Percentiles rank a stretch among this genome's conserved stretches.
These are phyloP conservation scores for Camelina sativa DNA, from an alignment of 345 rosid genomes.

Conservation along the genomic window DNA sequence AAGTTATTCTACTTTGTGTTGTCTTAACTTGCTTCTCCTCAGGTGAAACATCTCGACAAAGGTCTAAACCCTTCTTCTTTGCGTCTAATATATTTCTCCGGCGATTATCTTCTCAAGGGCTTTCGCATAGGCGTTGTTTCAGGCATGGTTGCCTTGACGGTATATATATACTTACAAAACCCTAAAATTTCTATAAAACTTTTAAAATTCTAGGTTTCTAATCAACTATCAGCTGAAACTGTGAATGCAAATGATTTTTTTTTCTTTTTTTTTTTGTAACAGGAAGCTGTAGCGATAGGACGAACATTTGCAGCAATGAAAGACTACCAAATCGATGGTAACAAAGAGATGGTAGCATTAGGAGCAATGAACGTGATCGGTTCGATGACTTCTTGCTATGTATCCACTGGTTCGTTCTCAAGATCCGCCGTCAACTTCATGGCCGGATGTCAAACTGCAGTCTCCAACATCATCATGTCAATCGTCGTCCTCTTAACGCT, in stretches of 20 bases:
- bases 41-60: slow-evolving; percentile 75
- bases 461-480: slow-evolving; percentile 83
- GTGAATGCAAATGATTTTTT: not conserved
- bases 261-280: not conserved
- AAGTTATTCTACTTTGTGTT: not conserved
- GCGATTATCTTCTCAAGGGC: slow-evolving; percentile 67
- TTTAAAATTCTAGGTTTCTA: too few species aligned
- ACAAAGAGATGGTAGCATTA: slow-evolving; percentile 93
- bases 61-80: slow-evolving; percentile 86
- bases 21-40: slow-evolving; percentile 1
- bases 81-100: slow-evolving; percentile 61
- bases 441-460: slow-evolving; percentile 84
- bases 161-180: slow-evolving; percentile 14
- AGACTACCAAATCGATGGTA: slow-evolving; percentile 91
- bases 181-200: not conserved
- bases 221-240: too few species aligned
- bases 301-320: slow-evolving; percentile 94
- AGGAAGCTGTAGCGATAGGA: slow-evolving; percentile 96
- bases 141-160: slow-evolving; percentile 89
- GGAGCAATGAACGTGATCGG: slow-evolving; percentile 94
- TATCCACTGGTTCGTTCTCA: slow-evolving; percentile 88
- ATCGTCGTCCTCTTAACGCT: slow-evolving; percentile 62
- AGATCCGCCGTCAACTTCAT: slow-evolving; percentile 83
- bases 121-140: slow-evolving; percentile 76
- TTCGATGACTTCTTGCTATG: slow-evolving; percentile 93